These are phyloP conservation scores for Solanum infundibuliforme DNA, from an alignment of 257 asterid genomes.

Conservation along the genomic window DNA sequence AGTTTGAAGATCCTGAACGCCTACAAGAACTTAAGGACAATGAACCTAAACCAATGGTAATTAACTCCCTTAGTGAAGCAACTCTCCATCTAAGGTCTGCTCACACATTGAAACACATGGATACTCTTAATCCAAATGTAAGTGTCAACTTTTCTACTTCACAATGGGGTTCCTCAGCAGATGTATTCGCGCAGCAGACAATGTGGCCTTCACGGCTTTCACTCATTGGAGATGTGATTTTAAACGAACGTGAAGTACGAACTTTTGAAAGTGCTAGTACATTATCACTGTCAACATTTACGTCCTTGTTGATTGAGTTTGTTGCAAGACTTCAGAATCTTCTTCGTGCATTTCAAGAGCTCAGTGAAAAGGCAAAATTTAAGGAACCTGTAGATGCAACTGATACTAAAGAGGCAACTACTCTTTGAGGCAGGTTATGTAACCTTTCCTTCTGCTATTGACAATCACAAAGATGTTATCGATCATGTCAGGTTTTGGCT, in stretches of 20 bases:
- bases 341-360: slow-evolving; percentile 52
- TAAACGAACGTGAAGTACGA: slow-evolving; percentile 73
- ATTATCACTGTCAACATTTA: slow-evolving; percentile 69
- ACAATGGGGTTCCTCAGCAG: slow-evolving; percentile 69
- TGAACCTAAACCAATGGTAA: slow-evolving; percentile 30
- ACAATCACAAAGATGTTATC: neutral
- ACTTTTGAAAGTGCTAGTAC: slow-evolving; percentile 92
- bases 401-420: slow-evolving; percentile 12
- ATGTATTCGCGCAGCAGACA: slow-evolving; percentile 42
- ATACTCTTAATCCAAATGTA: slow-evolving; percentile 27
- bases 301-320: slow-evolving; percentile 77
- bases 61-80: slow-evolving; percentile 48
- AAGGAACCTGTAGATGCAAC: slow-evolving; percentile 27
- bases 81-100: slow-evolving; percentile 33
- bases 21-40: slow-evolving; percentile 62
- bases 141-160: slow-evolving; percentile 35
- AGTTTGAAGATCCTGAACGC: slow-evolving; percentile 42
- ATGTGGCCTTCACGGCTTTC: slow-evolving; percentile 97
- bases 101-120: slow-evolving; percentile 22
- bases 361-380: slow-evolving; percentile 70
- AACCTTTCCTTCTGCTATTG: neutral
- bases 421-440: slow-evolving; percentile 32
- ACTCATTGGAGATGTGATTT: slow-evolving; percentile 46
- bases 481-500: neutral
- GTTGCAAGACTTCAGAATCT: slow-evolving; percentile 94